phyloP scores from a whole-genome alignment of 1,284 basidiomycete species.

The Polyporus tsugae region DNA sequence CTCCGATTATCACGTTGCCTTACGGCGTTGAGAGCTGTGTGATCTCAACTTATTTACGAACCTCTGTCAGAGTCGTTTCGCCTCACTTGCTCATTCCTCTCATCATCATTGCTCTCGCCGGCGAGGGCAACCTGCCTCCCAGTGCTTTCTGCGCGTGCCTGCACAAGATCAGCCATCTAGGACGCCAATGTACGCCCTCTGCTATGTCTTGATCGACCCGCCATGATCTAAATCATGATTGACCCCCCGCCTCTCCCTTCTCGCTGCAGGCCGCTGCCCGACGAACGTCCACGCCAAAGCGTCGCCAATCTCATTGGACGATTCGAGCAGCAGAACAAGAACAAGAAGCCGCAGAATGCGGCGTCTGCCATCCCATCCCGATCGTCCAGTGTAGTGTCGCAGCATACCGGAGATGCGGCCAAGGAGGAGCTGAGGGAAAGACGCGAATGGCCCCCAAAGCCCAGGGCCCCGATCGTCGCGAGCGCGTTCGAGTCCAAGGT shows the following conservation, averaged over 20 bases:
- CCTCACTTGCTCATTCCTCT: constrained; percentile 26
- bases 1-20: constrained; percentile 20
- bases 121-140: constrained; percentile 35
- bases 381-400: constrained; percentile 63
- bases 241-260: constrained; percentile 12
- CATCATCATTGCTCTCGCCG: constrained; percentile 37
- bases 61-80: constrained; percentile 29
- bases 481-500: constrained; percentile 22
- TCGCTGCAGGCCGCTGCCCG: constrained; percentile 74
- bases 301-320: constrained; percentile 86
- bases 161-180: constrained; percentile 23
- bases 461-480: constrained; percentile 27
- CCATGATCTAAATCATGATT: constrained; percentile 33
- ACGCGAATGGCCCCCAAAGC: constrained; percentile 77
- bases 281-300: constrained; percentile 81
- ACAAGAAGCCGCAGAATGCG: constrained; percentile 62
- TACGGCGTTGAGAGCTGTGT: constrained; percentile 9
- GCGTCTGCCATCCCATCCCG: constrained; percentile 51
- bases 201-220: constrained; percentile 24
- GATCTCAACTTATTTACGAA: constrained; percentile 32
- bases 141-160: constrained; percentile 31
- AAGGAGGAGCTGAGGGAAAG: constrained; percentile 73
- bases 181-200: constrained; percentile 35
- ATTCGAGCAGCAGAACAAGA: constrained; percentile 81
- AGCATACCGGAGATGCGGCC: constrained; percentile 65